Conservation (phyloP, 306 rosid genomes). For the Ziziphus jujuba region DNA sequence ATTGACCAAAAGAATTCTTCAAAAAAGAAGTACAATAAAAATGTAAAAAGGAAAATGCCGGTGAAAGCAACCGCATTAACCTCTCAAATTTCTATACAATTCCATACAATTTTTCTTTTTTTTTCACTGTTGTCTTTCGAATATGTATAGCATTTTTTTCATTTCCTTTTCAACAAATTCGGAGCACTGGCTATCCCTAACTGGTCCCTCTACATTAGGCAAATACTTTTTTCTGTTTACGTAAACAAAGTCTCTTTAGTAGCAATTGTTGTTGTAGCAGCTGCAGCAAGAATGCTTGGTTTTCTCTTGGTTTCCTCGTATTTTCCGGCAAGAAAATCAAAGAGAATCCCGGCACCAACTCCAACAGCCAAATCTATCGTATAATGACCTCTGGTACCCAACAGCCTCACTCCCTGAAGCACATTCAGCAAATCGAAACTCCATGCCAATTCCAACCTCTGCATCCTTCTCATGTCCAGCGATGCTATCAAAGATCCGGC, state of each 20-base stretch:
- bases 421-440: conserved; percentile 63
- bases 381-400: conserved; percentile 89
- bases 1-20: no score
- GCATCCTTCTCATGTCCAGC: conserved; percentile 84
- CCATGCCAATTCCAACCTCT: conserved; percentile 70
- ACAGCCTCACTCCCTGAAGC: conserved; percentile 66
- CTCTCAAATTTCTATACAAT: no score
- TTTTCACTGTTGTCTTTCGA: no score
- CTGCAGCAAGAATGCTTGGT: not conserved
- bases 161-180: no score
- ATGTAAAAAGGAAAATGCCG: no score
- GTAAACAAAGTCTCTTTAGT: conserved; percentile 18
- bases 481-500: conserved; percentile 93
- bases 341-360: conserved; percentile 84
- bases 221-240: not conserved
- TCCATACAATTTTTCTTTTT: no score
- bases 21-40: no score
- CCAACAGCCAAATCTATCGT: conserved; percentile 89
- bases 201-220: no score
- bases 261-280: not conserved
- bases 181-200: no score
- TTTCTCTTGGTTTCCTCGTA: conserved; percentile 58
- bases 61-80: no score
- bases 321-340: conserved; percentile 76
- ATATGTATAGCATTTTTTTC: no score